phyloP scores from a whole-genome alignment of 805 yeast species.

The Candida stauntonica region DNA sequence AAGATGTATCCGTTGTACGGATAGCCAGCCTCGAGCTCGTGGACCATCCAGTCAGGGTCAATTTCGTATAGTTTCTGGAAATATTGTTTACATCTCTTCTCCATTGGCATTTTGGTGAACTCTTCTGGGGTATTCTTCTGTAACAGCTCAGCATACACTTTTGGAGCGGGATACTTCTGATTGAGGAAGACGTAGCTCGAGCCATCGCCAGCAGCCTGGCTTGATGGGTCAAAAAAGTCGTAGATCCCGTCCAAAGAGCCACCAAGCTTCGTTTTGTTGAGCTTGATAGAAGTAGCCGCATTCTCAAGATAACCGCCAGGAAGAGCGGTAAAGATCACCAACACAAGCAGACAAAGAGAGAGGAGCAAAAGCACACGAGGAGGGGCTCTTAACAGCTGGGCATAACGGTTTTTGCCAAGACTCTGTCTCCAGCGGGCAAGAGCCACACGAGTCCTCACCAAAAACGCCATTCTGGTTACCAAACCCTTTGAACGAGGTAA shows the following conservation, averaged over 20 bases:
- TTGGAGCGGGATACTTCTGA: slow-evolving; percentile 19
- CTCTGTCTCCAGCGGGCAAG: neutral
- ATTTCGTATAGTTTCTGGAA: slow-evolving; percentile 16
- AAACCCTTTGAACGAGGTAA: neutral
- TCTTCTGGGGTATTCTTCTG: slow-evolving; percentile 14
- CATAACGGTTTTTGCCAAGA: neutral
- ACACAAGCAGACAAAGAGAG: neutral
- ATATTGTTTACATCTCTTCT: slow-evolving; percentile 18
- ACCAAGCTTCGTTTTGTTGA: slow-evolving; percentile 1
- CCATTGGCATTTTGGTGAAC: slow-evolving; percentile 13
- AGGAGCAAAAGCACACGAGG: neutral
- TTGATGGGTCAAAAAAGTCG: slow-evolving; percentile 5
- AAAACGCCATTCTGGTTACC: neutral
- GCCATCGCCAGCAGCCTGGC: neutral
- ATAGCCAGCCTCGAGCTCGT: slow-evolving; percentile 18
- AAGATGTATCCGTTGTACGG: slow-evolving; percentile 24
- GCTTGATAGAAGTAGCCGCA: neutral
- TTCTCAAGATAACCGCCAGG: slow-evolving; percentile 1
- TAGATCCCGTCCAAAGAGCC: slow-evolving; percentile 3
- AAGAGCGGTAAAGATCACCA: neutral
- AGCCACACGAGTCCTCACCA: neutral
- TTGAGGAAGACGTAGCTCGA: slow-evolving; percentile 19
- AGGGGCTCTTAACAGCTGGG: slow-evolving; percentile 1
- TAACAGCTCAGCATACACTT: slow-evolving; percentile 20
- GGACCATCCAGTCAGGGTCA: slow-evolving; percentile 24